phyloP scores from a whole-genome alignment of 345 rosid genomes.

The Euclidium syriacum region DNA sequence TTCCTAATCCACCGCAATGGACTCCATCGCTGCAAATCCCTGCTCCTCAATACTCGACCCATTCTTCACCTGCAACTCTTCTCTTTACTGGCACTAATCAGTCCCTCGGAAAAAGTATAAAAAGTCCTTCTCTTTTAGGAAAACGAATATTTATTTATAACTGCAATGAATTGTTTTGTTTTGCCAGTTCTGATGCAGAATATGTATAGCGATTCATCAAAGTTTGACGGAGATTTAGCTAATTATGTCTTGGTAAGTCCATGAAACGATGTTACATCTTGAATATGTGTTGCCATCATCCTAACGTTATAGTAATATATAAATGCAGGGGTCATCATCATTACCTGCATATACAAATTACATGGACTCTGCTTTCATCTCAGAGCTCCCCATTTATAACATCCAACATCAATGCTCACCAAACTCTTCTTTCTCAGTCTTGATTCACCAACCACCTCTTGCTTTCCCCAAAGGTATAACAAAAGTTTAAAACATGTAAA shows the following conservation, averaged over 20 bases:
- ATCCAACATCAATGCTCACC: constrained; percentile 48
- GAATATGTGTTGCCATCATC: neutral
- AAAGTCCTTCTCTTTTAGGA: neutral
- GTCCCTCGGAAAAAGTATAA: constrained; percentile 61
- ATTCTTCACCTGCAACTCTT: constrained; percentile 55
- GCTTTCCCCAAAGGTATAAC: constrained; percentile 39
- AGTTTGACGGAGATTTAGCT: constrained; percentile 38
- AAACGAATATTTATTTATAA: neutral
- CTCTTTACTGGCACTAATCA: constrained; percentile 70
- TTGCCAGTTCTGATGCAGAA: constrained; percentile 45
- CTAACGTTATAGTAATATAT: constrained; percentile 3
- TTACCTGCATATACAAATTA: constrained; percentile 32
- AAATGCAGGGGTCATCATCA: constrained; percentile 65
- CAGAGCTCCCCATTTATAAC: constrained; percentile 47
- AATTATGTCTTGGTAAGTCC: constrained; percentile 44
- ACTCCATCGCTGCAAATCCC: constrained; percentile 86
- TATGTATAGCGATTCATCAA: constrained; percentile 46
- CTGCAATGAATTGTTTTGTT: neutral
- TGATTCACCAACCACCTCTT: constrained; percentile 16
- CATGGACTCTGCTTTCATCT: constrained; percentile 57
- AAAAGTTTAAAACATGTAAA: neutral
- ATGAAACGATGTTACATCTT: neutral
- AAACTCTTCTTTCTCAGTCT: constrained; percentile 40
- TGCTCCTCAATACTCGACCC: constrained; percentile 40
- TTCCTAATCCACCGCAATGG: constrained; percentile 62